Percentiles rank a stretch among this genome's conserved stretches.
Conservation (phyloP, 1,139 yeast species). For the Blastobotrys persicus region DNA sequence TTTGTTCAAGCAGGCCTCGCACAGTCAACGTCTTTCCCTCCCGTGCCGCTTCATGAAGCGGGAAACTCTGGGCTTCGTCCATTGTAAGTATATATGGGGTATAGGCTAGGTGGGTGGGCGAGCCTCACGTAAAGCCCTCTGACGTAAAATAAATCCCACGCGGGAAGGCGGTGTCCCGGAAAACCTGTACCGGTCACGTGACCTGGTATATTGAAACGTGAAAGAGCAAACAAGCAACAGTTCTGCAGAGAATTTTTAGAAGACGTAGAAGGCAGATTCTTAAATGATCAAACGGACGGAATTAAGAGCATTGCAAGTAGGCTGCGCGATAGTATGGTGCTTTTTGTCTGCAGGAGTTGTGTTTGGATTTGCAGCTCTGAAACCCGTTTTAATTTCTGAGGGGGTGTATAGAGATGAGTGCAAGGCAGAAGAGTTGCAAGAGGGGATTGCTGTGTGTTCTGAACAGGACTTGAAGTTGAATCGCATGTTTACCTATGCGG, state of each 20-base stretch:
- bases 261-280: too few species aligned
- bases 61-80: conserved; percentile 17
- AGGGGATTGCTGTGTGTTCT: conserved; percentile 46
- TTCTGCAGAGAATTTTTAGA: too few species aligned
- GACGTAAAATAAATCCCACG: too few species aligned
- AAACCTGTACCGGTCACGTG: too few species aligned
- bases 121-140: neutral
- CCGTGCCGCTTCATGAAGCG: conserved; percentile 59
- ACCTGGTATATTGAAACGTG: too few species aligned
- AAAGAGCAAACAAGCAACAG: neutral
- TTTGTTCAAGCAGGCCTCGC: conserved; percentile 46
- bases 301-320: conserved; percentile 45
- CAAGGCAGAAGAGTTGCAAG: conserved; percentile 30
- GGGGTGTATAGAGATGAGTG: conserved; percentile 73
- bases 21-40: conserved; percentile 53
- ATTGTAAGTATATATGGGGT: neutral
- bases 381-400: conserved; percentile 72
- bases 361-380: conserved; percentile 88
- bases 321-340: conserved; percentile 83
- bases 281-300: neutral
- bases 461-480: conserved; percentile 80
- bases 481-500: conserved; percentile 79
- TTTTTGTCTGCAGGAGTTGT: conserved; percentile 88
- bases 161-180: too few species aligned
- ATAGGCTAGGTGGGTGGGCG: neutral